Conservation (phyloP, 257 asterid genomes). For the Gentiana macrophylla region DNA sequence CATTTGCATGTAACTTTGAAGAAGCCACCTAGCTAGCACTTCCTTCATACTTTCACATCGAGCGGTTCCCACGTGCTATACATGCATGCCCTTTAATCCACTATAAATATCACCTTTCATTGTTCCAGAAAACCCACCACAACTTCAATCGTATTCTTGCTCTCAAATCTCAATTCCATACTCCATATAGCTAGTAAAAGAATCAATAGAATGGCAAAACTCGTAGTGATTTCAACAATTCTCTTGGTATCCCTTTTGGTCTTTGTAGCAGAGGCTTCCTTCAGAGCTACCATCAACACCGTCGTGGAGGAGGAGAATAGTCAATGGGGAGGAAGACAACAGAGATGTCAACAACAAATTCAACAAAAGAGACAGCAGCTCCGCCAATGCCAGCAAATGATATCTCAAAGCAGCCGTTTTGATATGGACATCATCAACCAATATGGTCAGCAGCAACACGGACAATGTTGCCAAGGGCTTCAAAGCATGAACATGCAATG, state of each 20-base stretch:
- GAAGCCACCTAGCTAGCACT: too few relatives aligned
- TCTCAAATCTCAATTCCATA: not conserved
- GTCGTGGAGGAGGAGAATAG: slow-evolving; percentile 15
- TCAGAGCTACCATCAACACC: slow-evolving; percentile 33
- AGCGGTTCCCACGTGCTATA: too few relatives aligned
- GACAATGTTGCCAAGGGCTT: not conserved
- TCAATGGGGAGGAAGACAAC: not conserved
- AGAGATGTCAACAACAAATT: slow-evolving; percentile 26
- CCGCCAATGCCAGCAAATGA: slow-evolving; percentile 22
- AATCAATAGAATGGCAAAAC: slow-evolving; percentile 17
- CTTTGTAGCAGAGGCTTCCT: slow-evolving; percentile 22
- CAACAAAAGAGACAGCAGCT: slow-evolving; percentile 28
- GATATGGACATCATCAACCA: not conserved
- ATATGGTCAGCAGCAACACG: not conserved
- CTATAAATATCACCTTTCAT: slow-evolving; percentile 1
- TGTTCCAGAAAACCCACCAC: not conserved
- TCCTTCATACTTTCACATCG: too few relatives aligned
- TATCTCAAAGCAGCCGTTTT: slow-evolving; percentile 5
- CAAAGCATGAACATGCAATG: not conserved
- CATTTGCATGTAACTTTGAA: too few relatives aligned
- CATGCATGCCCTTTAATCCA: slow-evolving; percentile 2
- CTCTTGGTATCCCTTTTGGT: slow-evolving; percentile 35
- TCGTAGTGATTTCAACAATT: slow-evolving; percentile 15
- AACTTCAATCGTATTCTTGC: not conserved
- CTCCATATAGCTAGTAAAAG: not conserved